Conservation (phyloP, 257 asterid species). For the Anisodus acutangulus region DNA sequence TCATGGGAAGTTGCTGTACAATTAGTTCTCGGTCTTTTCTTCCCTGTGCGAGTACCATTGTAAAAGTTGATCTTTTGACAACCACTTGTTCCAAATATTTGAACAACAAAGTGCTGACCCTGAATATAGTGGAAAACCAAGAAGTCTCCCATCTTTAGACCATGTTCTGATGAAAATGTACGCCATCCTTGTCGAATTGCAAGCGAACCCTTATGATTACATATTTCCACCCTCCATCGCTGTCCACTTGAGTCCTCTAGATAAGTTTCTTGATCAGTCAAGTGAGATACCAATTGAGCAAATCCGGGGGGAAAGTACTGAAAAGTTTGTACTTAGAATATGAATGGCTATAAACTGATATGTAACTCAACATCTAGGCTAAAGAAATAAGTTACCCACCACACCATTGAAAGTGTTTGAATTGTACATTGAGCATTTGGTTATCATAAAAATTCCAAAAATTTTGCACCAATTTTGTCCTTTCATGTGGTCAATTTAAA, state of each 20-base stretch:
- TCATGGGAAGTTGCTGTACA: constrained; percentile 27
- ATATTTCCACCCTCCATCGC: constrained; percentile 49
- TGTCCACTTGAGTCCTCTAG: constrained; percentile 60
- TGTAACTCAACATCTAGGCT: background rate
- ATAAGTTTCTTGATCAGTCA: constrained; percentile 42
- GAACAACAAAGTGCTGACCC: constrained; percentile 53
- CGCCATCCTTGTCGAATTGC: constrained; percentile 69
- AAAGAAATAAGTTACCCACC: constrained; percentile 1
- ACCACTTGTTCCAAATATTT: constrained; percentile 49
- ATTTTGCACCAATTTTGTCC: background rate
- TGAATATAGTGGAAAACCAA: constrained; percentile 45
- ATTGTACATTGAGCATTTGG: background rate
- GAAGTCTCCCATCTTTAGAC: constrained; percentile 48
- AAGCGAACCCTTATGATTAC: constrained; percentile 39
- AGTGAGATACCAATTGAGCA: constrained; percentile 39
- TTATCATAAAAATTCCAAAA: background rate
- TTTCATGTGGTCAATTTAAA: constrained; percentile 23
- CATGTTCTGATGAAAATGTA: constrained; percentile 49
- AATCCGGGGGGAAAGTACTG: constrained; percentile 73
- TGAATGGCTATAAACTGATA: constrained; percentile 22
- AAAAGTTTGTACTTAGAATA: constrained; percentile 32
- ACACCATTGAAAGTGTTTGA: constrained; percentile 15
- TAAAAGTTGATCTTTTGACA: constrained; percentile 39
- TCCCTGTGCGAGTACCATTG: background rate
- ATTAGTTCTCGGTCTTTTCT: constrained; percentile 30